A percentile compares a stretch with the other conserved stretches of the same genome.
Evolutionary conservation across 1,284 basidiomycete genomes (phyloP).

Genomic region (Caloboletus inedulis): DNA sequence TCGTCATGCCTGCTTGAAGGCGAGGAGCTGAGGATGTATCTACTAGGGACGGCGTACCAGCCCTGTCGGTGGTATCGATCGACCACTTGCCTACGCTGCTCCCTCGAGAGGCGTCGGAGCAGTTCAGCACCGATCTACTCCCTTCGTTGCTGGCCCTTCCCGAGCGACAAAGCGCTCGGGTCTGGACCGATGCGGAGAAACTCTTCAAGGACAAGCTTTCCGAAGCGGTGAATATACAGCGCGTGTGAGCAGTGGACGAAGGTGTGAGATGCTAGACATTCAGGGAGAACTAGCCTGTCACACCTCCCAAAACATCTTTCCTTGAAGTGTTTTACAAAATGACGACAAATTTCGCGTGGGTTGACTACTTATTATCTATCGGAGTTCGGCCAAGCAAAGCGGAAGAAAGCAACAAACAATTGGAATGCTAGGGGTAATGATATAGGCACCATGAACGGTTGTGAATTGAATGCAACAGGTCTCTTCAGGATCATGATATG

Average conservation of each 20-base stretch:
- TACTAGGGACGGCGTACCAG: constrained; percentile 53
- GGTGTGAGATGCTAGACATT: background rate
- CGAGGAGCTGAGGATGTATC: constrained; percentile 5
- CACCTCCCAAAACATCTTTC: background rate
- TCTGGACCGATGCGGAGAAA: constrained; percentile 90
- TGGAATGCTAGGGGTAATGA: background rate
- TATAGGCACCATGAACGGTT: background rate
- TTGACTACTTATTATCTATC: background rate
- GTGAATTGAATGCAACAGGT: background rate
- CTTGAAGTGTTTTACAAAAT: background rate
- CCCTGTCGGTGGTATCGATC: constrained; percentile 89
- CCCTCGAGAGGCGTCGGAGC: constrained; percentile 95
- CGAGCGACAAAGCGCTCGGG: constrained; percentile 60
- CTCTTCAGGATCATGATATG: background rate
- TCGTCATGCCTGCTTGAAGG: background rate
- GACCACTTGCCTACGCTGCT: constrained; percentile 97
- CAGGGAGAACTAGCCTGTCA: background rate
- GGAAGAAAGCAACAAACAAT: background rate
- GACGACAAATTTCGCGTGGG: too few relatives aligned
- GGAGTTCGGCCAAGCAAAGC: background rate
- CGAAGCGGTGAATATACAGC: constrained; percentile 42
- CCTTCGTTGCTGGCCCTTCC: constrained; percentile 85
- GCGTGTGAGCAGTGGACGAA: constrained; percentile 5
- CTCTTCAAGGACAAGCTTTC: constrained; percentile 80
- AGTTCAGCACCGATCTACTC: constrained; percentile 89